Conservation (phyloP, 805 yeast species). For the Peterozyma toletana region DNA sequence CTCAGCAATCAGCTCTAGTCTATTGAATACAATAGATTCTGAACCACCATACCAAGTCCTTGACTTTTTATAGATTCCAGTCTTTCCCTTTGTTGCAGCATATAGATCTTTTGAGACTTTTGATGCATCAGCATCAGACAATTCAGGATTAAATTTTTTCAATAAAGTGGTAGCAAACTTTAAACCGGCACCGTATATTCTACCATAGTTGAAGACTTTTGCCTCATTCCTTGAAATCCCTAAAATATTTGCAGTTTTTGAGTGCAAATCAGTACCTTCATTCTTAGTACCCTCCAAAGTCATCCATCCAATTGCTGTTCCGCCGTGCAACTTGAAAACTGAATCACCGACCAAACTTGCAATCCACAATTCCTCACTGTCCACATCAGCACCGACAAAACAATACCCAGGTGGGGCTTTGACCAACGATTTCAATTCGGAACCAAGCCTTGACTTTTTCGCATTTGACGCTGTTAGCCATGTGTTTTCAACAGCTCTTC, state of each 20-base stretch:
- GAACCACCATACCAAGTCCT: slow-evolving; percentile 79
- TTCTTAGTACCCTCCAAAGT: slow-evolving; percentile 90
- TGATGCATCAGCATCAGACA: slow-evolving; percentile 62
- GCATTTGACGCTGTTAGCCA: slow-evolving; percentile 98
- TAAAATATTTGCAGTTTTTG: slow-evolving; percentile 84
- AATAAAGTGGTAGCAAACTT: slow-evolving; percentile 81
- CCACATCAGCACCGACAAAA: slow-evolving; percentile 98
- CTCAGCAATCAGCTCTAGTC: slow-evolving; percentile 80
- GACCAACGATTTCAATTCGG: slow-evolving; percentile 84
- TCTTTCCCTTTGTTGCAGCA: slow-evolving; percentile 74
- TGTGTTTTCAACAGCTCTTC: slow-evolving; percentile 94
- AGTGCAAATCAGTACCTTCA: slow-evolving; percentile 91
- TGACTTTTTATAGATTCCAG: slow-evolving; percentile 16
- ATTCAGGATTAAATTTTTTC: slow-evolving; percentile 70
- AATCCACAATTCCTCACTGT: slow-evolving; percentile 97
- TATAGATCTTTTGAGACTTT: slow-evolving; percentile 62
- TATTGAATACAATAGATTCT: slow-evolving; percentile 87
- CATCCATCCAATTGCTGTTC: slow-evolving; percentile 99
- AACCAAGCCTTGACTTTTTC: slow-evolving; percentile 77
- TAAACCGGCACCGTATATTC: slow-evolving; percentile 97
- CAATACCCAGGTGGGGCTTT: slow-evolving; percentile 84
- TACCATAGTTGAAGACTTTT: slow-evolving; percentile 90
- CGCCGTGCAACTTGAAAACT: slow-evolving; percentile 83
- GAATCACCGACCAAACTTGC: slow-evolving; percentile 95
- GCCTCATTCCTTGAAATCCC: slow-evolving; percentile 91